Conservation (phyloP, 2,329 filamentous ascomycete genomes). For the Phaeosphaeriaceae sp. region DNA sequence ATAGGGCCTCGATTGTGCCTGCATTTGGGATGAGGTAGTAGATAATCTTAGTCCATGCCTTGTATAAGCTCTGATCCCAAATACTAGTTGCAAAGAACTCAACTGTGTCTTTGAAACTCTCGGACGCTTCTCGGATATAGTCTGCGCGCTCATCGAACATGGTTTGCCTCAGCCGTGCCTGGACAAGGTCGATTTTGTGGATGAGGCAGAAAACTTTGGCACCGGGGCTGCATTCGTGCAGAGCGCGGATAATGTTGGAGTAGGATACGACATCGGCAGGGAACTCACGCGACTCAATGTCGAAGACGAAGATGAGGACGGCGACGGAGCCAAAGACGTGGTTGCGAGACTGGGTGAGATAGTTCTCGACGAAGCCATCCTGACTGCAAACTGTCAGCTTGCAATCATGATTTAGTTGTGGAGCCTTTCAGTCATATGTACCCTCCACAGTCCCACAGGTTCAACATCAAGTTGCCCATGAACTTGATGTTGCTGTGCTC, state of each 20-base stretch:
- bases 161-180: conserved; percentile 75
- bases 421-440: conserved; percentile 49
- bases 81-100: conserved; percentile 95
- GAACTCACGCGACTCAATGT: conserved; percentile 95
- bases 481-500: conserved; percentile 99
- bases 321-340: conserved; percentile 98
- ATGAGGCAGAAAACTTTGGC: conserved; percentile 94
- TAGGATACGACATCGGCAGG: conserved; percentile 93
- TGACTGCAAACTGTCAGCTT: conserved; percentile 63
- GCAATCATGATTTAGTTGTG: neutral
- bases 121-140: conserved; percentile 77
- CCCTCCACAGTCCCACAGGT: conserved; percentile 98
- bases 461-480: conserved; percentile 94
- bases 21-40: conserved; percentile 98
- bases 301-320: conserved; percentile 98
- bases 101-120: conserved; percentile 67
- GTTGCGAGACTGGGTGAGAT: conserved; percentile 90
- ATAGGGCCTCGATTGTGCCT: conserved; percentile 82
- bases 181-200: conserved; percentile 98
- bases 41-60: conserved; percentile 97
- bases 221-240: conserved; percentile 80
- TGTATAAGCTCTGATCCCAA: conserved; percentile 98
- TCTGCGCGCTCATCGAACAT: conserved; percentile 85
- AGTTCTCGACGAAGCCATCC: conserved; percentile 98
- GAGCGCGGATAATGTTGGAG: conserved; percentile 83